Evolutionary conservation across 208 protist genomes (phyloP).

Genomic region (Leishmania lainsoni): DNA sequence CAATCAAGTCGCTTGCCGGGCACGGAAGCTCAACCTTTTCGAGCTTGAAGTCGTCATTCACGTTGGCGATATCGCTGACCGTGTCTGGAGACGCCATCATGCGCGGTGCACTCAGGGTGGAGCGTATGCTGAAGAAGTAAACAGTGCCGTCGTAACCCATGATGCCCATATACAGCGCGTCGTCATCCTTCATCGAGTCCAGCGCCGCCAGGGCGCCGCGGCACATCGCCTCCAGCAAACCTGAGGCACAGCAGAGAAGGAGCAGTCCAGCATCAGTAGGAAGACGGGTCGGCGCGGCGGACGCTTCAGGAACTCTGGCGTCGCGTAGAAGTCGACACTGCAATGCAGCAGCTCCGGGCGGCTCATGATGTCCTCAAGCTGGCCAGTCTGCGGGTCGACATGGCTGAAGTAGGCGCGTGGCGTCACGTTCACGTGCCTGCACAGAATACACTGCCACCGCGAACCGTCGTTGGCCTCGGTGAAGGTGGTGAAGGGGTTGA

Average conservation of each 20-base stretch:
- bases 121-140: conserved; percentile 94
- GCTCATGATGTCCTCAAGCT: conserved; percentile 72
- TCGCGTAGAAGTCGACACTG: conserved; percentile 94
- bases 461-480: conserved; percentile 79
- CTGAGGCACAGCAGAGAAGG: conserved; percentile 87
- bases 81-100: conserved; percentile 90
- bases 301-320: conserved; percentile 94
- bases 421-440: conserved; percentile 93
- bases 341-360: conserved; percentile 92
- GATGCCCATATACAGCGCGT: conserved; percentile 83
- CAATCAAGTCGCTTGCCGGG: conserved; percentile 68
- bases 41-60: conserved; percentile 85
- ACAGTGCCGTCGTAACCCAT: conserved; percentile 82
- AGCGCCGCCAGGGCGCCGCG: conserved; percentile 66
- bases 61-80: conserved; percentile 74
- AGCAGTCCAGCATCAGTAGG: conserved; percentile 96
- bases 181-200: conserved; percentile 78
- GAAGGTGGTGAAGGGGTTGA: conserved; percentile 98
- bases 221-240: conserved; percentile 80
- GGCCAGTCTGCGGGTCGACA: conserved; percentile 86
- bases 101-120: conserved; percentile 68
- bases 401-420: conserved; percentile 56
- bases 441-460: conserved; percentile 96
- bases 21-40: conserved; percentile 85
- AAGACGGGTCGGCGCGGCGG: conserved; percentile 92